These are phyloP conservation scores for Oemleria cerasiformis DNA, from an alignment of 306 rosid genomes.

Conservation along the genomic window DNA sequence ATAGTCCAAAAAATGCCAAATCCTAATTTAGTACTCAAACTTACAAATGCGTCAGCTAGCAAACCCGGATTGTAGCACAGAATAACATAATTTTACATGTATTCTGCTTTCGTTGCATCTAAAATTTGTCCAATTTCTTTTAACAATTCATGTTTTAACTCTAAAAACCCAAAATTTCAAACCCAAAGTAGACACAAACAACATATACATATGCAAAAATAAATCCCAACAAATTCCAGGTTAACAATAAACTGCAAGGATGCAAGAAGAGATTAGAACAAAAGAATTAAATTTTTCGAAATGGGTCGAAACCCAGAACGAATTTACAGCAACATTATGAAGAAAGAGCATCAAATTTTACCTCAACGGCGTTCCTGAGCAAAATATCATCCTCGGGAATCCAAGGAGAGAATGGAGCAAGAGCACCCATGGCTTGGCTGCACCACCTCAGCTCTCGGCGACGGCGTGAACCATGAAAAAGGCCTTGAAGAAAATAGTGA, in stretches of 20 bases:
- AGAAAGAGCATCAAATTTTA: conserved; percentile 12
- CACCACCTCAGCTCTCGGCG: conserved; percentile 1
- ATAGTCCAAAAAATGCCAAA: background rate
- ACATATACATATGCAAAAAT: background rate
- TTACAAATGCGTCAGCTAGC: background rate
- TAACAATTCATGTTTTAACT: background rate
- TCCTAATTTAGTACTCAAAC: background rate
- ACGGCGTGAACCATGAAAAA: background rate
- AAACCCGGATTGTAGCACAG: background rate
- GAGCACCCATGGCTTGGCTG: conserved; percentile 64
- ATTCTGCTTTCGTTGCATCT: background rate
- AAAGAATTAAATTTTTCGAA: background rate
- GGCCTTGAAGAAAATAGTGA: background rate
- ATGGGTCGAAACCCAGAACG: background rate
- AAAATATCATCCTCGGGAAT: conserved; percentile 74
- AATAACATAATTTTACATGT: background rate
- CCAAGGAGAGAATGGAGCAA: conserved; percentile 57
- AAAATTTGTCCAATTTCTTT: conserved; percentile 1
- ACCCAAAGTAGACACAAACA: background rate
- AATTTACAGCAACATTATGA: background rate
- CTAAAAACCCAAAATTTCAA: conserved; percentile 1
- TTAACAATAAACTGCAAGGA: background rate
- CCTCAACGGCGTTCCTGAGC: conserved; percentile 90
- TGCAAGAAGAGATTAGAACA: background rate
- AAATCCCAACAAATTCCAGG: background rate